Base-by-base conservation (phyloP, 2,329 filamentous ascomycete genomes). In the Fusarium albidum region DNA sequence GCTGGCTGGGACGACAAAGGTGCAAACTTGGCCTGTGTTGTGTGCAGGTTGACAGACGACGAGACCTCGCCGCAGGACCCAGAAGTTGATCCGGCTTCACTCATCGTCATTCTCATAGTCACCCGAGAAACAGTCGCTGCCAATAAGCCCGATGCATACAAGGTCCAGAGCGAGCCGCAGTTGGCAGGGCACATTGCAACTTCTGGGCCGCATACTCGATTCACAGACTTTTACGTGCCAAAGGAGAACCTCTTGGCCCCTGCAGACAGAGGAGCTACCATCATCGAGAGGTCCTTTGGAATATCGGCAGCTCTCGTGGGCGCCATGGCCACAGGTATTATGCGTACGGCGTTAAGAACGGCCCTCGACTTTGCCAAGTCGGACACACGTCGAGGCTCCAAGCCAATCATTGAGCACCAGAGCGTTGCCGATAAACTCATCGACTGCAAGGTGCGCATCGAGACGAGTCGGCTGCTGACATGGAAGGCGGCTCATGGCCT, bases 241-340 rank as follows among this genome's bases (percentile, higher is more conserved):
- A 62, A 61, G 1, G 69, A 73, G 43, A 79, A 83, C 40, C 63
- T 83, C 0, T 75, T 85, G 9, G 76, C 72, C 14, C 57, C 69
- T 3, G 77, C 77, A 0, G 79, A 77, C 3, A 63, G 46, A 10
- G 47, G 71, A 26, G 81, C 76, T 3, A 76, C 75, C 0, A 59
- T 71, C 9, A 56, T 82, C 3, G 75, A 80, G 2, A 59, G 65
- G 18, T 71, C 76, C 0, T 81, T 84, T 45, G 76, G 76, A 4
- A 50, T 60, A 8, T 71, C 63, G 7, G 81, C 79, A 1, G 76
- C 77, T 3, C 69, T 85, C 0, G 81, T 84, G 0, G 81, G 81
- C 2, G 81, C 81, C 3, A 84, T 85, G 77, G 73, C 73, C 7
- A 77, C 81, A 0, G 79, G 80, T 3, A 71, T 84, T 28, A 82